Evolutionary conservation across 805 yeast genomes (phyloP), one percentile per base, ranked within the genome.

Genomic region (Lachancea quebecensis): DNA sequence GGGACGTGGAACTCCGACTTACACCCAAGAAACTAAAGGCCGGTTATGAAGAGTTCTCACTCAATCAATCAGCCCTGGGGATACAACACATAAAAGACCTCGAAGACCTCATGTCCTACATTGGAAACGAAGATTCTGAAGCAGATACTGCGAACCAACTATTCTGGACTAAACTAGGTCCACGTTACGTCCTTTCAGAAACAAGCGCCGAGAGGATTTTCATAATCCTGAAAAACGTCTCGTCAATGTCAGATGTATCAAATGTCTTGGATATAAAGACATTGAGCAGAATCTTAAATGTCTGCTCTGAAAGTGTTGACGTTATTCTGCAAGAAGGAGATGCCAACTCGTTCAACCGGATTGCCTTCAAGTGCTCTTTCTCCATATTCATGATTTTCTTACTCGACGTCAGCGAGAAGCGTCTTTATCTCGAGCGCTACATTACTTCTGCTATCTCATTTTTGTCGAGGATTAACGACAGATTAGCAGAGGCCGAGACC

Each of bases 401-500:
- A 27, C 54, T 74, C 12, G 62, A 65, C 31, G 54, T 69, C 35
- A 48, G 56, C 2, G 79, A 77, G 42, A 73, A 72, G 47, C 63
- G 60, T 34, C 53, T 82, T 3, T 70, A 71, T 44, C 50, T 74
- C 21, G 82, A 78, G 33, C 67, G 65, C 4, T 72, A 70, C 51
- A 50, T 79, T 12, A 52, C 55, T 3, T 62, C 69, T 2, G 68
- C 74, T 0, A 52, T 78, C 1, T 65, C 68, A 0, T 71, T 73
- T 42, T 46, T 77, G 2, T 59, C 64, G 35, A 52, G 53, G 1
- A 45, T 67, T 4, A 60, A 67, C 38, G 57, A 56, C 1, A 40
- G 61, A 7, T 48, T 66, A 1, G 73, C 66, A 32, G 66, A 66
- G 10, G 53, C 53, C 9, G 50, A 53, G 10, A 49, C 45, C 18